Conservation (phyloP, 805 yeast genomes). For the Saturnispora mendoncae region DNA sequence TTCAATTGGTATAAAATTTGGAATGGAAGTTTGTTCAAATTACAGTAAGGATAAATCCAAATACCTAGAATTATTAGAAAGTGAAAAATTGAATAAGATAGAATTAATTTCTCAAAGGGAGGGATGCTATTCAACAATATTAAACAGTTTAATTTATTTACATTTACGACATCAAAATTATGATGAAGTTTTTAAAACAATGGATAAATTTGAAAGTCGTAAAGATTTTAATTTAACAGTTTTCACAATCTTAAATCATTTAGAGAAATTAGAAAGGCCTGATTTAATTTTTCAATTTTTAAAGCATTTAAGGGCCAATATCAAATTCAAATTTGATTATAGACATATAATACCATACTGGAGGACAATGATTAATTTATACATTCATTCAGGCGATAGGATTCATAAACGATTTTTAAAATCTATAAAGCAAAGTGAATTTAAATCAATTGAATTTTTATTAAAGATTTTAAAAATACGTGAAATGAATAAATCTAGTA, state of each 20-base stretch:
- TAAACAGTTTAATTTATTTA: constrained; percentile 15
- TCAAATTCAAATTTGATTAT: constrained; percentile 15
- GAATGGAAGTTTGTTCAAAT: constrained; percentile 15
- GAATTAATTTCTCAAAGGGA: constrained; percentile 10
- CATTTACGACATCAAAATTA: constrained; percentile 17
- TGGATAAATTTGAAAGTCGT: constrained; percentile 4
- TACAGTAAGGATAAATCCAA: constrained; percentile 9
- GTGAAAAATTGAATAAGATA: constrained; percentile 13
- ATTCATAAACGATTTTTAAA: constrained; percentile 16
- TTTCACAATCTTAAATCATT: constrained; percentile 15
- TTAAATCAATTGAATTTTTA: constrained; percentile 10
- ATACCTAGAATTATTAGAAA: constrained; percentile 12
- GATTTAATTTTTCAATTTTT: constrained; percentile 18
- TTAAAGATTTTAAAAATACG: constrained; percentile 7
- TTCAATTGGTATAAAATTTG: constrained; percentile 12
- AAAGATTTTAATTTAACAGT: constrained; percentile 9
- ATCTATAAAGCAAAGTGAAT: constrained; percentile 6
- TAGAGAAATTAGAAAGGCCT: constrained; percentile 16
- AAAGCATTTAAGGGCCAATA: constrained; percentile 23
- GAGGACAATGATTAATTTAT: constrained; percentile 16
- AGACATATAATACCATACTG: constrained; percentile 18
- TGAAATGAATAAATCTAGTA: constrained; percentile 3
- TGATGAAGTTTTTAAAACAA: constrained; percentile 8
- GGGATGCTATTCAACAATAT: constrained; percentile 9
- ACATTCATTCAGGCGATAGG: constrained; percentile 17